These are phyloP conservation scores for Catunica adiposa DNA, from an alignment of 2,329 filamentous ascomycete species.

Conservation along the genomic window DNA sequence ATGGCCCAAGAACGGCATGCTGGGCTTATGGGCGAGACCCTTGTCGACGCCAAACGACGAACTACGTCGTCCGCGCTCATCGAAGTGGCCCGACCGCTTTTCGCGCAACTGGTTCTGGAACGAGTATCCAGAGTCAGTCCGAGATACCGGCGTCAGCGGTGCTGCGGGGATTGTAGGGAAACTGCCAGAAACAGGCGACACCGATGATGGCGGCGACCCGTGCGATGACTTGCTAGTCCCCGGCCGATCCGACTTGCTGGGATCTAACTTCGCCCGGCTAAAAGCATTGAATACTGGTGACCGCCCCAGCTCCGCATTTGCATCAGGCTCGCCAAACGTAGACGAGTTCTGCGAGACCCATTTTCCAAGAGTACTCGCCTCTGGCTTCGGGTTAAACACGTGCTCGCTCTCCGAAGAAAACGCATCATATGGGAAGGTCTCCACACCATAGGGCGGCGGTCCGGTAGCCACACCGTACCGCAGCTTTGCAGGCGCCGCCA, in stretches of 20 bases:
- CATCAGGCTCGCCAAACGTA: constrained; percentile 57
- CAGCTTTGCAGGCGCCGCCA: constrained; percentile 78
- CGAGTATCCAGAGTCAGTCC: constrained; percentile 82
- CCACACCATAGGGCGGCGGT: constrained; percentile 80
- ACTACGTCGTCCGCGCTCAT: constrained; percentile 65
- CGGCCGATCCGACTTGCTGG: constrained; percentile 54
- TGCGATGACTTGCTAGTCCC: constrained; percentile 52
- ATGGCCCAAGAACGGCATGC: constrained; percentile 55
- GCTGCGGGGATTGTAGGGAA: constrained; percentile 52
- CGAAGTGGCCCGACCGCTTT: constrained; percentile 88
- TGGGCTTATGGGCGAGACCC: constrained; percentile 51
- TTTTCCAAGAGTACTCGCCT: constrained; percentile 59
- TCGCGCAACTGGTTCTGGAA: constrained; percentile 74
- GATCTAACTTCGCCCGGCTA: constrained; percentile 54
- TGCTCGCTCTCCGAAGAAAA: constrained; percentile 76
- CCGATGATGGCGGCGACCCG: constrained; percentile 44
- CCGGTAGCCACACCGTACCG: constrained; percentile 76
- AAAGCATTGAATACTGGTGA: constrained; percentile 84
- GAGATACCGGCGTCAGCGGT: constrained; percentile 57
- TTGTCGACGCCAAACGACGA: constrained; percentile 80
- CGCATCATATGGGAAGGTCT: constrained; percentile 78
- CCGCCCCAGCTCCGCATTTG: constrained; percentile 29
- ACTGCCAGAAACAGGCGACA: constrained; percentile 61
- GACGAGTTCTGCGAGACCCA: constrained; percentile 82
- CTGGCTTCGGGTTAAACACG: constrained; percentile 57